Evolutionary conservation across 352 stramenopile species (phyloP), one percentile per base, ranked within the genome.

Genomic region (Pythium guiyangense): DNA sequence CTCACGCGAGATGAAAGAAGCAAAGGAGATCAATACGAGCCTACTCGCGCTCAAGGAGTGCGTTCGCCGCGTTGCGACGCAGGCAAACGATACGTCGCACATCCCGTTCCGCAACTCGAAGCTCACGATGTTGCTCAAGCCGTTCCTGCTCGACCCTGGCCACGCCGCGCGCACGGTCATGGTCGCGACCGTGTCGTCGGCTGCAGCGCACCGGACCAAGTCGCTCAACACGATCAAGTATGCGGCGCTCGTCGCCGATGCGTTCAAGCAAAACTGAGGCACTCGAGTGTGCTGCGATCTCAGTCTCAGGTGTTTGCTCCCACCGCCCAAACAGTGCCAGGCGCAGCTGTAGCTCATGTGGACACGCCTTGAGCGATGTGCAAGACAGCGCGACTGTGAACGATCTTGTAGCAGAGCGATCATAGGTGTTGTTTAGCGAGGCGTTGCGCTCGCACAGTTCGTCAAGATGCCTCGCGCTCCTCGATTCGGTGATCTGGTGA

Each of bases 31-130:
- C 49, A 83, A 83, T 37, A 59, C 60, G 57, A 83, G 73, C 57
- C 54, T 83, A 9, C 57, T 83, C 2, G 70, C 73, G 6, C 63
- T 83, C n/a, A 83, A 83, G 26, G 73, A 79, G 43, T 83, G 73
- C 27, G 73, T 79, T 35, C 70, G 72, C 40, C 69, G 15, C 78
- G 64, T 53, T 57, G 72, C 37, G 77, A 79, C 44, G 73, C 70
- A 1, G 79, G 79, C 54, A 40, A 10, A 15, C 35, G 35, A 40
- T 60, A 77, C n/a, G 77, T 70, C 34, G 26, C 82, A 93, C 61
- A 73, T 95, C 3, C 84, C 84, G 48, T 95, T 86, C 54, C 71
- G 86, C 14, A 93, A 95, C 53, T 88, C 81, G 12, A 95, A 95
- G 65, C 74, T 95, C 25, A 95, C 86, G 20, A 79, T 79, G 68